Percentiles rank a stretch among this genome's conserved stretches.
Evolutionary conservation across 75 land plant species (phyloP).

Genomic region (Chamaecyparis obtusa): DNA sequence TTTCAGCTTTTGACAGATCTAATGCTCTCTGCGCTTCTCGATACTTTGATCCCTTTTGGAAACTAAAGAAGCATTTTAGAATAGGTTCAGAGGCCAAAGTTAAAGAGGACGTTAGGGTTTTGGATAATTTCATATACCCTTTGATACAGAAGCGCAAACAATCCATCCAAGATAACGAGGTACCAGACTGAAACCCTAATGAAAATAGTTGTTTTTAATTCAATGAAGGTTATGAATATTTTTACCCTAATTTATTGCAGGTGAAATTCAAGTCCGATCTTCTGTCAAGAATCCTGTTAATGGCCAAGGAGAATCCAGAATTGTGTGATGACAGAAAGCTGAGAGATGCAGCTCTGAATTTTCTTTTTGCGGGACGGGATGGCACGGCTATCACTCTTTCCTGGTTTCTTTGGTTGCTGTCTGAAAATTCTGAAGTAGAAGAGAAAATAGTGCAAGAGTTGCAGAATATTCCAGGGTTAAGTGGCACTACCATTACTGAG

Average conservation of each 20-base stretch:
- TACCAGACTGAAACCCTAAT: not conserved
- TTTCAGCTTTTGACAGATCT: constrained; percentile 25
- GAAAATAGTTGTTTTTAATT: not conserved
- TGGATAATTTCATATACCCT: constrained; percentile 15
- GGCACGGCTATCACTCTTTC: constrained; percentile 24
- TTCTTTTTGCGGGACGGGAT: constrained; percentile 20
- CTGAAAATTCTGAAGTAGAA: constrained; percentile 27
- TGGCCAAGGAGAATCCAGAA: constrained; percentile 7
- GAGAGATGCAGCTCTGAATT: constrained; percentile 20
- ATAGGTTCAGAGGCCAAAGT: constrained; percentile 21
- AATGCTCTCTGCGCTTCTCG: constrained; percentile 17
- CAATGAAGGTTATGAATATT: not conserved
- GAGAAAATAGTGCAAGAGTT: constrained; percentile 30
- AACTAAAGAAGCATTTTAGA: constrained; percentile 17
- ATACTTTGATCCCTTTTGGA: constrained; percentile 18
- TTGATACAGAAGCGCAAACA: constrained; percentile 21
- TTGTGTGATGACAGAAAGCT: constrained; percentile 9
- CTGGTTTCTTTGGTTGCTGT: constrained; percentile 23
- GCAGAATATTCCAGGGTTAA: constrained; percentile 4
- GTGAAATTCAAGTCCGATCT: not conserved
- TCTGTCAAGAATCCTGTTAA: not conserved
- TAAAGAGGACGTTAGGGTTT: not conserved
- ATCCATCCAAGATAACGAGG: not conserved
- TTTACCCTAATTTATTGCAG: constrained; percentile 3
- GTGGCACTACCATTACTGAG: not conserved